Base-by-base conservation (phyloP, 1,284 basidiomycete species). In the Fomitopsis betulina region DNA sequence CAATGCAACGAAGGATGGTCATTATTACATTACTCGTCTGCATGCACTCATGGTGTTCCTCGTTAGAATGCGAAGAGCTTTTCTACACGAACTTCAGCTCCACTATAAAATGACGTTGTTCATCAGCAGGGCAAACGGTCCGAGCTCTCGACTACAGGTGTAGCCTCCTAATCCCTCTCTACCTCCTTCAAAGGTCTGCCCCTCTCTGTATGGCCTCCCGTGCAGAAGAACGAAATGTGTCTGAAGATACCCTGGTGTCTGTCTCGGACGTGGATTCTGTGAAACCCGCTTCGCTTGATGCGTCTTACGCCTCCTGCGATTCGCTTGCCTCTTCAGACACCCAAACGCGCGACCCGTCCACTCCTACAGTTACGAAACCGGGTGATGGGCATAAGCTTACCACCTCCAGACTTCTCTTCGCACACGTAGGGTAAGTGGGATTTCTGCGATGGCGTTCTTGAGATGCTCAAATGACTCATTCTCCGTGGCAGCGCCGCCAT, bases 401-500 rank as follows among this genome's bases (percentile, higher is more conserved):
- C 4, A 79, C 78, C 2, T 61, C 73, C 35, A 76, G 79, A 53
- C 74, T 85, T 54, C 72, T 83, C 53, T 69, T 79, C 57, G 78
- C 81, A 23, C 84, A 86, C 66, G 73, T 83, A 54, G 84, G 84
- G 84, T 86, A 68, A 64, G 68, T 64, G 35, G 39, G 52, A 23
- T 57, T 58, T 45, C 53, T 13, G 15, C 15, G 13, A 12, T 37
- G 35, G 27, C 23, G 52, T 58, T 17, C 15, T 19, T n/a, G 19
- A 49, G 51, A 33, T 56, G 51, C 56, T 52, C 57, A 50, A 47
- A 45, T 53, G 61, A 57, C 62, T 53, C 58, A 47, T 30, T 61
- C 60, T 59, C 61, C 49, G 53, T 62, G 57, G 38, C 67, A 91
- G 89, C 53, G 87, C 88, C 52, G 89, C 88, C 3, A 70, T 91